Conservation (phyloP, 1,284 basidiomycete genomes). For the Trichosporon asahii region DNA sequence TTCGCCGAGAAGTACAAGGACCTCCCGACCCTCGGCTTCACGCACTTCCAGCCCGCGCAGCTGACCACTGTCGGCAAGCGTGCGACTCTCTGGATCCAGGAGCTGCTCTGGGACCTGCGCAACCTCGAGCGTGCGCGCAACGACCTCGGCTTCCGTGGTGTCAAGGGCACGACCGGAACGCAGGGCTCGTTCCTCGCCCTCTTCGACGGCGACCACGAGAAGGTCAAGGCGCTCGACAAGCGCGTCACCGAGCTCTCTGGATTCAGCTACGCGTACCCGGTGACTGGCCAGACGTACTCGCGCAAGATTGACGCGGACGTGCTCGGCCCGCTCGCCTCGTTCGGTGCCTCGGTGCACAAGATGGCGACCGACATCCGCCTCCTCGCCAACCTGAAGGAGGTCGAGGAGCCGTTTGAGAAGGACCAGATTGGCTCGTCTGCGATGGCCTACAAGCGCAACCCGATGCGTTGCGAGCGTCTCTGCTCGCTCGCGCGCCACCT, state of each 20-base stretch:
- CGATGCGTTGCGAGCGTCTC: conserved; percentile 97
- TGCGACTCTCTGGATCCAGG: conserved; percentile 97
- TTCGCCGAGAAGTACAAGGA: conserved; percentile 73
- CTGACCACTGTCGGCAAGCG: conserved; percentile 98
- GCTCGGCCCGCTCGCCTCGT: conserved; percentile 78
- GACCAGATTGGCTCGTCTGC: conserved; percentile 95
- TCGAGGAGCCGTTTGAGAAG: conserved; percentile 98
- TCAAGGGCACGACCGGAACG: conserved; percentile 98
- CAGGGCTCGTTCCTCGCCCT: conserved; percentile 93
- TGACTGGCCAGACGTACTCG: conserved; percentile 97
- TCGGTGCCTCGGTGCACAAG: conserved; percentile 96
- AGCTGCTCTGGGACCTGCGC: conserved; percentile 92
- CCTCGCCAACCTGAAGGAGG: conserved; percentile 91
- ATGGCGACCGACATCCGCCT: conserved; percentile 93
- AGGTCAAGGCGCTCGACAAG: conserved; percentile 86
- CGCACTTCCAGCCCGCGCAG: conserved; percentile 98
- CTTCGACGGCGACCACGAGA: conserved; percentile 92
- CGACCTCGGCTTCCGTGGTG: conserved; percentile 95
- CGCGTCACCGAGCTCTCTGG: conserved; percentile 86
- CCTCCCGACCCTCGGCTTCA: conserved; percentile 90
- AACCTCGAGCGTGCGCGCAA: conserved; percentile 87
- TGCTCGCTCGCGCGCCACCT: conserved; percentile 91
- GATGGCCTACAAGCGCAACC: conserved; percentile 99
- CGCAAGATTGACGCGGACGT: conserved; percentile 97
- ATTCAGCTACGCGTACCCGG: conserved; percentile 92